Evolutionary conservation across 2,329 filamentous ascomycete species (phyloP).

Genomic region (Aspergillus sp.): DNA sequence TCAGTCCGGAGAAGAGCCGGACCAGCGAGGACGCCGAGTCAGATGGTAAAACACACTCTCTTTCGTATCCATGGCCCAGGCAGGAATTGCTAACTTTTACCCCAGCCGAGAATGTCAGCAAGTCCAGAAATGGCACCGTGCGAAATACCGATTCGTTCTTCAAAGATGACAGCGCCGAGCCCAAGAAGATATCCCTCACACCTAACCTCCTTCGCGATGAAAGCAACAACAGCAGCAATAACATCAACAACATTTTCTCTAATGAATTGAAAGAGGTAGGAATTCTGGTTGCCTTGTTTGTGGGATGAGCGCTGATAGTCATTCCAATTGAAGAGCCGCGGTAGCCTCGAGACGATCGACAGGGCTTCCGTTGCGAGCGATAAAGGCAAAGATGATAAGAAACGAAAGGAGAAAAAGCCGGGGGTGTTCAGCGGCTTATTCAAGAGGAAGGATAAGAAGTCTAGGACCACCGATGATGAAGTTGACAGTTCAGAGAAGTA

Average conservation of each 20-base stretch:
- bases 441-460: conserved; percentile 56
- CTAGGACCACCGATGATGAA: conserved; percentile 38
- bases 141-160: conserved; percentile 95
- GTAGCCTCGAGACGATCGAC: conserved; percentile 68
- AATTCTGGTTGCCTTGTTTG: not conserved
- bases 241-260: no score
- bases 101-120: conserved; percentile 25
- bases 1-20: conserved; percentile 32
- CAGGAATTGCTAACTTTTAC: conserved; percentile 11
- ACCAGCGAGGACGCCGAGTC: conserved; percentile 59
- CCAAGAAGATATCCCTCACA: conserved; percentile 93
- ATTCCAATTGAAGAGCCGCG: conserved; percentile 42
- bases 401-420: conserved; percentile 61
- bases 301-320: conserved; percentile 5
- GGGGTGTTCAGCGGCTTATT: conserved; percentile 63
- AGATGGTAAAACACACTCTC: conserved; percentile 24
- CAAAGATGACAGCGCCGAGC: conserved; percentile 89
- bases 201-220: conserved; percentile 87
- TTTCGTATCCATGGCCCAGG: not conserved
- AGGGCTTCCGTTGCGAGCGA: conserved; percentile 56
- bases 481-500: conserved; percentile 48
- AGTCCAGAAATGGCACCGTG: conserved; percentile 75
- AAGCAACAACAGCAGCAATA: no score
- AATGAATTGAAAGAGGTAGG: conserved; percentile 33
- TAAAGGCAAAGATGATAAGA: conserved; percentile 63